Conservation (phyloP, 192 early-diverging fungal species). For the Mortierella hygrophila region DNA sequence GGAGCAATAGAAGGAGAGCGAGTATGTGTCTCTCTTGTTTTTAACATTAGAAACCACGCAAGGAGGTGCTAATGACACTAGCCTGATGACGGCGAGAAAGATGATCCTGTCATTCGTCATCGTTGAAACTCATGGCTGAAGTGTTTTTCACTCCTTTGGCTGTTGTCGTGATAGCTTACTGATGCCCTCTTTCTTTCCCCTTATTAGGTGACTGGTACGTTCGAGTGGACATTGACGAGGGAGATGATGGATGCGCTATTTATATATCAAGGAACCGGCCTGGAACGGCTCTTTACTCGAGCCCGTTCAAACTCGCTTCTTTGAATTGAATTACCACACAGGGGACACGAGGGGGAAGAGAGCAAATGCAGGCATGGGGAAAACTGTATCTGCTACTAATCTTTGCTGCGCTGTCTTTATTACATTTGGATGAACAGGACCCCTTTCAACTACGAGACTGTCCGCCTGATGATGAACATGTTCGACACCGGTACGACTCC, state of each 20-base stretch:
- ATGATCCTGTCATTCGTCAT: background rate
- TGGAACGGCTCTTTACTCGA: background rate
- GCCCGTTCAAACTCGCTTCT: background rate
- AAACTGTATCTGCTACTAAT: background rate
- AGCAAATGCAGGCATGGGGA: background rate
- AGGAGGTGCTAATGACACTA: too few species aligned
- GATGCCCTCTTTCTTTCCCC: background rate
- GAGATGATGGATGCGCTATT: background rate
- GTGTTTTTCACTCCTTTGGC: background rate
- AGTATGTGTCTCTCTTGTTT: too few species aligned
- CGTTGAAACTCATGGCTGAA: background rate
- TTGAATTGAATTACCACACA: background rate
- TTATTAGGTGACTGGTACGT: background rate
- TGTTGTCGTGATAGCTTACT: background rate
- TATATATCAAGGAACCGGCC: background rate
- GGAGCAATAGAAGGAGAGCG: background rate
- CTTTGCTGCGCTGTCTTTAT: background rate
- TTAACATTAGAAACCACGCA: too few species aligned
- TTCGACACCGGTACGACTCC: constrained; percentile 71
- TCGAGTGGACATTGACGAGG: background rate
- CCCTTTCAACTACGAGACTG: constrained; percentile 85
- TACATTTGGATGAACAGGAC: constrained; percentile 63
- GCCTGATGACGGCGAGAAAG: too few species aligned
- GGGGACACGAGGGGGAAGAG: too few species aligned
- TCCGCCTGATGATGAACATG: constrained; percentile 85